Evolutionary conservation across 345 rosid genomes (phyloP), one percentile per base, ranked within the genome.

Genomic region (Eucalyptus camaldulensis): DNA sequence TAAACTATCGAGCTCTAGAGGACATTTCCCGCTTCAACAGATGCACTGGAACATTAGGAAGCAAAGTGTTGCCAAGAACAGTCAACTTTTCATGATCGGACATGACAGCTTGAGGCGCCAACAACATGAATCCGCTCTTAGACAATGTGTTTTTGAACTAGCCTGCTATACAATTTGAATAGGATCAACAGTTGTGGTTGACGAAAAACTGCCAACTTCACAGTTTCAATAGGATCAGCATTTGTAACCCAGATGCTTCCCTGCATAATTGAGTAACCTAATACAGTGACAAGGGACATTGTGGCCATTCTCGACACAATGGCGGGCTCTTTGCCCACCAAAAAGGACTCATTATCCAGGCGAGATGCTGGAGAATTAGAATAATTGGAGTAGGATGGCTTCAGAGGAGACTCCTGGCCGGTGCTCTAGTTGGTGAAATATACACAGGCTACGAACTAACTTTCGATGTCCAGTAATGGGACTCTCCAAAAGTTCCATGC

Each of bases 401-500:
- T 76, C 5, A 9, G 47, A 76, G 83, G 85, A 40, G 85, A 43
- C 47, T 76, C 40, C 85, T 40, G 29, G 85, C 85, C 3, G 8
- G 47, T 76, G 29, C 47, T 76, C 15, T 76, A 11, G 85, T 22
- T 12, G 14, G 60, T 54, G 88, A 60, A 86, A 31, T 80, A 50
- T 89, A 53, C 86, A 76, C 72, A 19, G 49, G 58, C 85, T 81
- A 85, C 50, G 72, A 72, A 12, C 91, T 89, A 89, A 90, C 76
- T 89, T 25, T 95, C 97, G 8, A 96, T 54, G 17, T 95, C 98
- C 10, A 89, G 93, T 87, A 95, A 65, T 11, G 97, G 97, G 87
- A 95, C 53, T 93, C 91, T 96, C 99, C 98, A 97, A 90, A 91
- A 96, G 87, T 97, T 96, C 98, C 98, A 97, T 3, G 95, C 91